Percentiles rank a stretch among this genome's conserved stretches.
Evolutionary conservation across 2,329 filamentous ascomycete species (phyloP).

Genomic region (Fusarium decemcellulare): DNA sequence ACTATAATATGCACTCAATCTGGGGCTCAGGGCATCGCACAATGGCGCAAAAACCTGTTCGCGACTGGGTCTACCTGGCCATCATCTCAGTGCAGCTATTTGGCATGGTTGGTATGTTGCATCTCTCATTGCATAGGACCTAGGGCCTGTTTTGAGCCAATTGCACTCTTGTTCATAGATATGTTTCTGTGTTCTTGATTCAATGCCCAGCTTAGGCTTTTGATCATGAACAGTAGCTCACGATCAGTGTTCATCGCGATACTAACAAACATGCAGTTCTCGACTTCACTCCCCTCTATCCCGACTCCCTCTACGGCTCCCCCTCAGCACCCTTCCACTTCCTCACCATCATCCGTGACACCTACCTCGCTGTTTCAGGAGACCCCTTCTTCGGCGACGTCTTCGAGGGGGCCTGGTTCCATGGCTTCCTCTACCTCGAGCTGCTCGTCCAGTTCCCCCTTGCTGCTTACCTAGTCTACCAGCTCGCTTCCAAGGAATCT

Average conservation of each 20-base stretch:
- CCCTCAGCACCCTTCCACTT: conserved; percentile 62
- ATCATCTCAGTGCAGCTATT: conserved; percentile 52
- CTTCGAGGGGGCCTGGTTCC: conserved; percentile 63
- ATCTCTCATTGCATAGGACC: neutral
- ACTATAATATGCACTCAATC: neutral
- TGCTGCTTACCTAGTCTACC: conserved; percentile 61
- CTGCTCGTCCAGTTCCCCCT: conserved; percentile 65
- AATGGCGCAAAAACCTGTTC: conserved; percentile 47
- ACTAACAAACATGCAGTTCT: conserved; percentile 57
- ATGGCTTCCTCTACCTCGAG: conserved; percentile 66
- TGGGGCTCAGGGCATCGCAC: neutral
- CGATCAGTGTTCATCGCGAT: too few relatives aligned
- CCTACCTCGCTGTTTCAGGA: conserved; percentile 64
- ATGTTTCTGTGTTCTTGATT: too few relatives aligned
- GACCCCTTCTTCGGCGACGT: conserved; percentile 66
- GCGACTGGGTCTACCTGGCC: conserved; percentile 55
- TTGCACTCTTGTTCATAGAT: too few relatives aligned
- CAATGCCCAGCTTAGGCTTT: neutral
- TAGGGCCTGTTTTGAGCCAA: too few relatives aligned
- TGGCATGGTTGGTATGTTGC: conserved; percentile 54
- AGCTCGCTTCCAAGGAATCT: conserved; percentile 52
- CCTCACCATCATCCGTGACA: conserved; percentile 60
- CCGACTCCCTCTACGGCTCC: conserved; percentile 59
- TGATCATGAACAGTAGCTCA: too few relatives aligned
- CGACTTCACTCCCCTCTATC: conserved; percentile 69